Conservation (phyloP, 106 monocot species). For the Platanthera zijinensis region DNA sequence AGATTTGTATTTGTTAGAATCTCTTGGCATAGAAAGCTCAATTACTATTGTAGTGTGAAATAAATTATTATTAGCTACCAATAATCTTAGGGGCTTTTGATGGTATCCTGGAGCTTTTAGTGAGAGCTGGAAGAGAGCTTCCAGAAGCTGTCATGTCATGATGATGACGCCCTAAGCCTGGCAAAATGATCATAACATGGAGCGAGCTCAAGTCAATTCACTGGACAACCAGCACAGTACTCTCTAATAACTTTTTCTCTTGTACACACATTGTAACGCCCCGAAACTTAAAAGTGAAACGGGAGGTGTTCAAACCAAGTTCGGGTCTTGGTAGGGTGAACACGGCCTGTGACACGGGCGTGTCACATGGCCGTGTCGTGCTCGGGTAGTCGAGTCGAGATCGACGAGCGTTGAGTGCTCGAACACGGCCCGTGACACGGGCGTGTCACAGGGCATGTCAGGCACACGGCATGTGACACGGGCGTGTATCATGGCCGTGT, state of each 20-base stretch:
- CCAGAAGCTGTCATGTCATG: constrained; percentile 99
- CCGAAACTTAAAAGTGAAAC: no score
- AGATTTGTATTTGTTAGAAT: background rate
- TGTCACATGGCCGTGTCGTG: no score
- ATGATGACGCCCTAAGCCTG: constrained; percentile 99
- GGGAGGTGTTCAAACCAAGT: no score
- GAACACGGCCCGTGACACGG: no score
- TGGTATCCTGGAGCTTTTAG: constrained; percentile 90
- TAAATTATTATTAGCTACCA: background rate
- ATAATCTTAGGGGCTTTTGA: constrained; percentile 80
- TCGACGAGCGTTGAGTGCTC: no score
- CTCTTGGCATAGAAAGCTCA: background rate
- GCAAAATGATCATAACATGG: constrained; percentile 89
- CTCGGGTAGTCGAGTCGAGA: no score
- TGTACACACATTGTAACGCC: no score
- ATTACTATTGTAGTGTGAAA: background rate
- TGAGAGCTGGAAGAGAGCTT: constrained; percentile 87
- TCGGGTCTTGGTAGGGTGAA: no score
- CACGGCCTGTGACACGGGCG: no score
- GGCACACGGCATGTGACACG: no score
- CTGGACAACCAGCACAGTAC: constrained; percentile 75
- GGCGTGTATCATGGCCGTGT: no score
- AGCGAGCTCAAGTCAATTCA: constrained; percentile 57
- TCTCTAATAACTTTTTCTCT: constrained; percentile 3
- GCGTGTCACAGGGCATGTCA: no score